Evolutionary conservation across 257 asterid genomes (phyloP).

Genomic region (Leonotis leonurus): DNA sequence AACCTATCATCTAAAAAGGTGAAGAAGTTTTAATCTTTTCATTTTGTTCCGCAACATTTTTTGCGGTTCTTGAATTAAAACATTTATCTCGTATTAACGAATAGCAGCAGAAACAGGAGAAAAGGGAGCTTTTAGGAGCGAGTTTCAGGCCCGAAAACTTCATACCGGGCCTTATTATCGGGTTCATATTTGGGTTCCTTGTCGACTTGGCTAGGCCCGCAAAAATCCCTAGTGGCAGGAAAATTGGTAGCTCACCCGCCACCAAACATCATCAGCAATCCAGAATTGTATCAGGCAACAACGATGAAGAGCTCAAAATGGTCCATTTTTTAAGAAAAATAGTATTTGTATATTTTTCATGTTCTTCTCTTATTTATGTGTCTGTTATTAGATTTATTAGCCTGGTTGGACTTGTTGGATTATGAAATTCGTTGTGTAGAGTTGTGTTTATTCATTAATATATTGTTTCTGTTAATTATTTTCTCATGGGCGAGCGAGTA

Average conservation of each 20-base stretch:
- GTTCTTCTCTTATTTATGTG: background rate
- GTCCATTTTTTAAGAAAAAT: slow-evolving; percentile 18
- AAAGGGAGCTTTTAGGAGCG: slow-evolving; percentile 58
- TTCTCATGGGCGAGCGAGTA: background rate
- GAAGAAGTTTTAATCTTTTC: background rate
- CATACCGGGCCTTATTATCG: slow-evolving; percentile 84
- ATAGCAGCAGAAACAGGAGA: slow-evolving; percentile 43
- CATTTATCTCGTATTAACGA: background rate
- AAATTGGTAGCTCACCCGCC: slow-evolving; percentile 29
- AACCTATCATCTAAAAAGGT: slow-evolving; percentile 57
- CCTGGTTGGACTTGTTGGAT: background rate
- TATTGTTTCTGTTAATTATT: background rate
- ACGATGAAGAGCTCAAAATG: slow-evolving; percentile 79
- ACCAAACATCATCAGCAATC: slow-evolving; percentile 37
- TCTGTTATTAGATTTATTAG: background rate
- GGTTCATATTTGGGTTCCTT: slow-evolving; percentile 68
- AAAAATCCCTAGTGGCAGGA: slow-evolving; percentile 26
- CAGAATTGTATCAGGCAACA: slow-evolving; percentile 26
- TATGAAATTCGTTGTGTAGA: background rate
- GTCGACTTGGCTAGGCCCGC: slow-evolving; percentile 54
- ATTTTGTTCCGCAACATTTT: too few relatives aligned
- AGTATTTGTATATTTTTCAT: background rate
- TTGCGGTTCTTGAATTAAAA: background rate
- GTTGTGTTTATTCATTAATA: background rate
- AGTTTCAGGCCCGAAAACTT: slow-evolving; percentile 90